Conservation (phyloP, 2,329 filamentous ascomycete species). For the Fusarium nygamai region DNA sequence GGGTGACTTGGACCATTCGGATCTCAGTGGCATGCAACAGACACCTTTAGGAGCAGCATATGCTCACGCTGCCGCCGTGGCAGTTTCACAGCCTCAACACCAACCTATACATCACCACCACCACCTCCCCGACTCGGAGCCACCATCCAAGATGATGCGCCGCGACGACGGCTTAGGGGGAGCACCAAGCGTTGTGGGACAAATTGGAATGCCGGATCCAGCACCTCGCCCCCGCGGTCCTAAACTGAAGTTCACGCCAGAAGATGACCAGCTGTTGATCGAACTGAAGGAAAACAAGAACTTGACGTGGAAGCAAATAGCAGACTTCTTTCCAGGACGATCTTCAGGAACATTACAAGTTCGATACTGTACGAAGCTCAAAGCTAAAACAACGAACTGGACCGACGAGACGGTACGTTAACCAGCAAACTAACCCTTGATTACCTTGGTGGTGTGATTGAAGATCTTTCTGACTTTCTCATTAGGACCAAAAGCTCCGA, state of each 20-base stretch:
- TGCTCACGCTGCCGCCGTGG: constrained; percentile 54
- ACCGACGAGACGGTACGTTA: constrained; percentile 86
- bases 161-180: constrained; percentile 66
- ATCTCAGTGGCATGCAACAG: constrained; percentile 66
- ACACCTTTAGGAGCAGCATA: constrained; percentile 63
- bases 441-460: not conserved
- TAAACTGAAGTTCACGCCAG: constrained; percentile 92
- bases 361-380: constrained; percentile 93
- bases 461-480: constrained; percentile 12
- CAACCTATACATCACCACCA: constrained; percentile 81
- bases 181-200: constrained; percentile 86
- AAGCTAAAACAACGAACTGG: constrained; percentile 93
- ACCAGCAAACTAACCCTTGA: not conserved
- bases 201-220: constrained; percentile 86
- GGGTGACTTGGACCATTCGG: constrained; percentile 62
- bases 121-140: constrained; percentile 77
- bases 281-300: constrained; percentile 95
- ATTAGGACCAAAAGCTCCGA: constrained; percentile 79
- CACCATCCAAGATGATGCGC: constrained; percentile 74
- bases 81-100: constrained; percentile 48
- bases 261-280: constrained; percentile 88
- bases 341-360: constrained; percentile 93
- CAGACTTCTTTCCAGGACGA: constrained; percentile 92
- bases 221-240: constrained; percentile 84
- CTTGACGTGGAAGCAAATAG: constrained; percentile 97